Base-by-base conservation (phyloP, 257 asterid species). In the Solanum bulbocastanum region DNA sequence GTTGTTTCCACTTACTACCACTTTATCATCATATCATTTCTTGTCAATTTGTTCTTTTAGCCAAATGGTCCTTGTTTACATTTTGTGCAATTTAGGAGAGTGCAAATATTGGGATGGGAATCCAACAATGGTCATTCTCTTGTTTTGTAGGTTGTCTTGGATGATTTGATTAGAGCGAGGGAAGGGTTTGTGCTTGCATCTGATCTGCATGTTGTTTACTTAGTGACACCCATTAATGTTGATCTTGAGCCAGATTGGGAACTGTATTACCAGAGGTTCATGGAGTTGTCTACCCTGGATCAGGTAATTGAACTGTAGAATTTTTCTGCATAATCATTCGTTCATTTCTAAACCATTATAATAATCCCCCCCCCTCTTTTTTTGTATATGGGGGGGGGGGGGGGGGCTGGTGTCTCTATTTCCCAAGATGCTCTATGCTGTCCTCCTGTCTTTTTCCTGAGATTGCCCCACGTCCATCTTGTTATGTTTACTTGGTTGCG, bases 161-260 rank as follows among this genome's bases (percentile, higher is more conserved):
- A 96, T 88, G 99, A 97, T 94, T 94, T 97, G 90, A 52, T 92
- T 73, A 93, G 99, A 92, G 99, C 99, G 76, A 94, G 99, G 90
- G 98, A 97, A 92, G 99, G 99, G n/a, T 97, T 97, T 91, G 99
- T 97, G 83, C 95, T 97, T 30, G 98, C 99, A 83, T 97, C 99
- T 90, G 99, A 97, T 90, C 92, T 97, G 92, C 99, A 97, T 94
- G 90, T 97, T 93, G 99, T 97, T 42, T 97, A 96, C 94, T 89
- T 97, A 91, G 99, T 97, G 58, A 97, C 99, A 88, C 99, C 99
- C 87, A 97, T 93, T 86, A 96, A 96, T 91, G 98, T 95, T 90
- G 99, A 94, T 32, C 96, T 97, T 86, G 98, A 97, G 90, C 99
- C 99, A 40, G 98, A 96, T 85, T 97, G 99, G 99, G 99, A 95